Base-by-base conservation (phyloP, 225 moss, liverwort and hornwort species). In the Physcomitrium patens region DNA sequence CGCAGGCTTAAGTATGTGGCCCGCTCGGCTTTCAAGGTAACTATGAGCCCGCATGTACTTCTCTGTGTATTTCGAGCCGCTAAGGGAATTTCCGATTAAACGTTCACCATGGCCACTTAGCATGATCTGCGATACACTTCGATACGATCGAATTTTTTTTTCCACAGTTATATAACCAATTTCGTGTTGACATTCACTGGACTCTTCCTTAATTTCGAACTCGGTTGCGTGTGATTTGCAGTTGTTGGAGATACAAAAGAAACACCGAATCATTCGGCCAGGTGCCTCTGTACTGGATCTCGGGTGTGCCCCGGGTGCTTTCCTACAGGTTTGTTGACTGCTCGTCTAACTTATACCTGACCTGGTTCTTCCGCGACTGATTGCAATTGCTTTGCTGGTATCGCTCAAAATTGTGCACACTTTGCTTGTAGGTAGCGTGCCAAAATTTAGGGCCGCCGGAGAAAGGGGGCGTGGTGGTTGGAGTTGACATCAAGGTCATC, bases 281-380 rank as follows among this genome's bases (percentile, higher is more conserved):
- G 94, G 97, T 17, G 86, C 82, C 24, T 75, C 86, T 71, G 97
- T 94, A 24, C 81, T 97, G 61, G 97, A 97, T 76, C 90, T 97
- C 11, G 97, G 97, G 42, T 94, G 97, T 80, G 97, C 97, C 23
- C 97, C 97, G 6, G 97, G 97, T 60, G 97, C 97, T 44, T 97
- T 94, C 82, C 93, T 97, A 1, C 97, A 97, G 93, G 96, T 94
- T 56, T 71, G 78, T 60, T 37, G 58, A 14, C 15, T 71, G 11
- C 12, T 75, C 11, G 31, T 3, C 31, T 37, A 37, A 37, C 31
- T 37, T 7, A 37, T 37, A 37, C 31, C 31, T 4, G 31, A 37
- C 31, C 31, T 37, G 7, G 31, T 37, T 37, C 31, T 37, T 37
- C 31, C 31, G 7, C 24, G 24, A 24, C 13, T 15, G 64, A 8